Base-by-base conservation (phyloP, 495 filamentous ascomycete species). In the Niebla homalea region DNA sequence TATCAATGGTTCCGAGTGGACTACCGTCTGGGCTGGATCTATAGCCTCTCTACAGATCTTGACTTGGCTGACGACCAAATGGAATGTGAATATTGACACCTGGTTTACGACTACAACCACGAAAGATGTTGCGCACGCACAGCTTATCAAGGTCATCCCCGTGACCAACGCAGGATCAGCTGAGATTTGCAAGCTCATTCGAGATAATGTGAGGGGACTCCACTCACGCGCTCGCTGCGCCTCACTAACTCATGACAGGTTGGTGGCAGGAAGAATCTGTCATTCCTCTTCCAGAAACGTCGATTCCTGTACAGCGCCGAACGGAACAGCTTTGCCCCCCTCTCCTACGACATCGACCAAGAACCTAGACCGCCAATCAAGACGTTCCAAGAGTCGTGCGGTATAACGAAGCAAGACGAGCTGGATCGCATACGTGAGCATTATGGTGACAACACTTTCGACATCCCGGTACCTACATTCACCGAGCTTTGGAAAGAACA, bases 221-320 rank as follows among this genome's bases (percentile, higher is more conserved):
- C n/a, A 7, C 19, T 36, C 21, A 35, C 11, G 10, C 12, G 43
- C 19, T 14, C 16, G 56, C 18, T 58, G 57, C 43, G 11, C 2
- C 15, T 10, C 5, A 41, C 32, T 53, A 47, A 63, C 43, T 53
- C 32, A 22, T 25, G 36, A 32, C 43, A 83, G 81, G 70, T 74
- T 51, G 82, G 76, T 44, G 81, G 77, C 48, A 84, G 83, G 69
- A 70, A 77, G 22, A 92, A 81, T 39, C 62, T 83, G 1, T 95
- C 90, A 11, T 97, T 99, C 67, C 69, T 95, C 50, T 99, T 99
- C 72, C 92, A 99, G 71, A 99, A 97, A 69, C 85, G 92, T 57
- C 85, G 90, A 6, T 97, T 97, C 61, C 79, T 96, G 37, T 96
- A 85, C 70, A 74, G 86, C 49, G 63, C 77, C 43, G 78, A 80